Percentiles rank a stretch among this genome's conserved stretches.
Conservation (phyloP, 306 rosid species). For the Inga leiocalycina region DNA sequence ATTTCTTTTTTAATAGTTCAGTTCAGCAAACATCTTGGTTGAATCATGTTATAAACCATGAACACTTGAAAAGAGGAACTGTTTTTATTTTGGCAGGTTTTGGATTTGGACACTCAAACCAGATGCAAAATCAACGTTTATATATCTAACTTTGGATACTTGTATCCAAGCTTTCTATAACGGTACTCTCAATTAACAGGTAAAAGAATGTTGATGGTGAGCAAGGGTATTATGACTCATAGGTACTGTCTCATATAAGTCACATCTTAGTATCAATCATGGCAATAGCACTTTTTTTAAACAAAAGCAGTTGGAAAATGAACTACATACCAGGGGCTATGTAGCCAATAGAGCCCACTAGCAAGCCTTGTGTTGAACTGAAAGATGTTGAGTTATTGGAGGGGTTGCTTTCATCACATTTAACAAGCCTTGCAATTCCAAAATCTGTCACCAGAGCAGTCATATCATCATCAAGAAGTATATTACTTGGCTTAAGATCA, state of each 20-base stretch:
- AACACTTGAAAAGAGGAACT: not conserved
- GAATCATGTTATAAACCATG: not conserved
- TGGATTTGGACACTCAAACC: not conserved
- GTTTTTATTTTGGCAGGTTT: not conserved
- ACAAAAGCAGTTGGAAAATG: not conserved
- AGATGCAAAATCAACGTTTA: not conserved
- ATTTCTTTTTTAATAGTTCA: not conserved
- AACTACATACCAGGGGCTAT: slow-evolving; percentile 86
- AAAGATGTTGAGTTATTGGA: slow-evolving; percentile 45
- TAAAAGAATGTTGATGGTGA: too few relatives aligned
- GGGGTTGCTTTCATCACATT: slow-evolving; percentile 39
- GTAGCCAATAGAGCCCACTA: slow-evolving; percentile 88
- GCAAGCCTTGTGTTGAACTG: slow-evolving; percentile 72
- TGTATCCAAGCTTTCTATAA: not conserved
- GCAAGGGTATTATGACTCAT: too few relatives aligned
- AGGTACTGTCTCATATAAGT: too few relatives aligned
- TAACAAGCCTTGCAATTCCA: slow-evolving; percentile 78
- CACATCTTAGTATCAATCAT: not conserved
- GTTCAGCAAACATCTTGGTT: not conserved
- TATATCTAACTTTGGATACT: not conserved
- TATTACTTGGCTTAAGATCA: slow-evolving; percentile 93
- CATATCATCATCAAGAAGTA: slow-evolving; percentile 78
- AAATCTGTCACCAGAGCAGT: slow-evolving; percentile 93
- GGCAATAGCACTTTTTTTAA: not conserved
- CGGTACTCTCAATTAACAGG: too few relatives aligned